Conservation (phyloP, 106 monocot species). For the Phalaenopsis aphrodite region DNA sequence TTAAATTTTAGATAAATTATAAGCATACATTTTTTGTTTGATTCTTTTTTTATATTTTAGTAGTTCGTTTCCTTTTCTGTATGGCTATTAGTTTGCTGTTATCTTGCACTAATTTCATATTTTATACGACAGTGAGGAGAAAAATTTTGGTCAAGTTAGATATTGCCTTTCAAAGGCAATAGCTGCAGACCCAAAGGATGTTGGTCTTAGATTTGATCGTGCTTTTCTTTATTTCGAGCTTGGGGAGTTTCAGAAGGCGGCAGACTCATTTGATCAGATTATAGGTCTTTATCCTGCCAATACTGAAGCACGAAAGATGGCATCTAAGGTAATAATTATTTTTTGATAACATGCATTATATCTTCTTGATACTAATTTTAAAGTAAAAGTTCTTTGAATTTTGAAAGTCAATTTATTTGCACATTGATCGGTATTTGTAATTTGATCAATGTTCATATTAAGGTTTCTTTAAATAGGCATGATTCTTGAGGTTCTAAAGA, state of each 20-base stretch:
- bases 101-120: background rate
- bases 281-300: conserved; percentile 43
- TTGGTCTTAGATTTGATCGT: conserved; percentile 55
- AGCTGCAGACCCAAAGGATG: conserved; percentile 79
- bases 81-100: background rate
- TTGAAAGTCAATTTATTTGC: background rate
- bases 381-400: background rate
- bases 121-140: conserved; percentile 38
- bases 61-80: background rate
- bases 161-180: conserved; percentile 92
- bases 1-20: background rate
- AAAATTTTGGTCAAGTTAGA: conserved; percentile 57
- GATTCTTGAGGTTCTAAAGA: background rate
- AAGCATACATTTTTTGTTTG: background rate
- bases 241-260: conserved; percentile 77
- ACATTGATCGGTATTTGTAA: too few species aligned
- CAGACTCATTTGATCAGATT: conserved; percentile 71
- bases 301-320: conserved; percentile 58
- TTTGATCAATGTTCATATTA: too few species aligned
- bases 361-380: background rate
- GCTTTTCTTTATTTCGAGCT: conserved; percentile 54
- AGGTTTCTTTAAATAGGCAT: too few species aligned
- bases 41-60: background rate
- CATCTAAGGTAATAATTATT: conserved; percentile 58
- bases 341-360: background rate